Base-by-base conservation (phyloP, 805 yeast species). In the Metschnikowia similis region DNA sequence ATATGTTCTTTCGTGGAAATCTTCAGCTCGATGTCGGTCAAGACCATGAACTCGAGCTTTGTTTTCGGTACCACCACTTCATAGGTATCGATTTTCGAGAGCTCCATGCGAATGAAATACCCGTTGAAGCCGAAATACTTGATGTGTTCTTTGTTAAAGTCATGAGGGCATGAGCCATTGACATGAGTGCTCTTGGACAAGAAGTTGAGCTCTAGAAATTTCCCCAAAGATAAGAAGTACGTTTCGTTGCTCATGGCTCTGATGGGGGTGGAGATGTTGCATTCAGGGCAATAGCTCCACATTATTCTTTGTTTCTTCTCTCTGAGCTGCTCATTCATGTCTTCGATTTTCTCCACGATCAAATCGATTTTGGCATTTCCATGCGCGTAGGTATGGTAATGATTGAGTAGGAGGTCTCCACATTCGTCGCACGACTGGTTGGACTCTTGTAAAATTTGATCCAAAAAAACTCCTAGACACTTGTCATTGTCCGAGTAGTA, bases 171-270 rank as follows among this genome's bases (percentile, higher is more conserved):
- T 14, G 55, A 57, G 34, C 73, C 67, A 48, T 86, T 80, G 26
- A 58, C 48, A 6, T 52, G 51, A 2, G 72, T 68, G 44, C 65
- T 60, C 21, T 63, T 60, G 4, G 75, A 75, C 87, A 96, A 89
- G 63, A 91, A 91, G 30, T 86, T 74, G 21, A 91, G 71, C 69
- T 94, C 98, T 26, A 94, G 71, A 63, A 87, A 94, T 62, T 95
- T 95, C 0, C 98, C 99, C 66, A 94, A 85, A 0, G 98, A 92
- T 55, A 84, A 84, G 60, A 85, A 89, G 85, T 95, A 91, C 0
- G 97, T 84, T 36, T 83, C 83, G 44, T 89, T 92, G 58, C 87
- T 86, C 85, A 95, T 82, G 16, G 88, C 87, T 11, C 84, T 69
- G 6, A 86, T 82, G 0, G 97, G 94, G 2, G 96, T 83, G 0